Evolutionary conservation across 2,329 filamentous ascomycete species (phyloP).

Genomic region (Hawksworthiomyces lignivorus): DNA sequence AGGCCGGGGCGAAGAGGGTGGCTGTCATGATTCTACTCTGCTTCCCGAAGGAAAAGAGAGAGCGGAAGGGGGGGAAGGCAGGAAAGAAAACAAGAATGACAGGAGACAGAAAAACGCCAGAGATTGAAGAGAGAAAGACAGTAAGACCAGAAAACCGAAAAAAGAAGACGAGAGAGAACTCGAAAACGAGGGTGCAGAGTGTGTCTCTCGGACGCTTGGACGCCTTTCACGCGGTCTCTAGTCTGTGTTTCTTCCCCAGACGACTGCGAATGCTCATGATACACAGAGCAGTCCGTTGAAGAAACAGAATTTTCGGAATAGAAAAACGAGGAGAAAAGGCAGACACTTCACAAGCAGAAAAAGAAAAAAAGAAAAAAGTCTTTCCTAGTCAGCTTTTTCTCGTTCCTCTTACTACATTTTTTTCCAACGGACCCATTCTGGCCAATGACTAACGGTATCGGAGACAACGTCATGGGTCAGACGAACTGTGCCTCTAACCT

Average conservation of each 20-base stretch:
- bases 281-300: constrained; percentile 2
- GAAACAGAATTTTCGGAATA: no score
- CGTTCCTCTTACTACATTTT: constrained; percentile 7
- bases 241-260: not conserved
- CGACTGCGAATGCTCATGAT: not conserved
- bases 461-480: no score
- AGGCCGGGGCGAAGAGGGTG: constrained; percentile 46
- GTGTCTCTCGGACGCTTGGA: not conserved
- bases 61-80: no score
- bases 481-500: no score
- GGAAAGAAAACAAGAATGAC: no score
- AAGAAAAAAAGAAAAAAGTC: constrained; percentile 6
- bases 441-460: constrained; percentile 3
- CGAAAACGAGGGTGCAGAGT: not conserved
- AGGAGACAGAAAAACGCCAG: not conserved
- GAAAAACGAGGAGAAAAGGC: not conserved
- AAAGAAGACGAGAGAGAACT: constrained; percentile 2
- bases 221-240: not conserved
- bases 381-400: constrained; percentile 6
- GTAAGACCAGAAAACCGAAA: not conserved
- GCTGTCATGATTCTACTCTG: constrained; percentile 25
- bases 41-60: constrained; percentile 1
- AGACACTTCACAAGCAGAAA: not conserved
- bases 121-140: not conserved
- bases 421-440: not conserved